Base-by-base conservation (phyloP, 73 alveolate species). In the Paramecium bursaria region DNA sequence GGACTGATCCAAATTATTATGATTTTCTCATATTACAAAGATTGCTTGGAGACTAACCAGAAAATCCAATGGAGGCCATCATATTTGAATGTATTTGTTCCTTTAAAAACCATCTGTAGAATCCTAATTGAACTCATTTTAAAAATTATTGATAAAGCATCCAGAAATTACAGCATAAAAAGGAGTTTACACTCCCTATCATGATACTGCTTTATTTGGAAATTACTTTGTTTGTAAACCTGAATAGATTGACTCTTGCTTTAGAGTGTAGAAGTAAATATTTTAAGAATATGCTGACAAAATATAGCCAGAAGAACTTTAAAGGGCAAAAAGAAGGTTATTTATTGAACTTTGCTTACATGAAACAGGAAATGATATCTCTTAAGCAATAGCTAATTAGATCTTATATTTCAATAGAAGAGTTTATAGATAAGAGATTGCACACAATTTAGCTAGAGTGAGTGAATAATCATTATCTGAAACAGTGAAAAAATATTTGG, bases 191-290 rank as follows among this genome's bases (percentile, higher is more conserved):
- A 85, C 91, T 49, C 97, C 98, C 21, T 94, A 92, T 87, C 67
- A 87, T 6, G 98, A 94, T 73, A 85, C 94, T 33, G 97, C 96
- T 33, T 48, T 94, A 13, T 94, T 92, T 75, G 98, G 98, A 4
- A 93, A 94, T 50, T 94, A 92, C 88, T 85, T 76, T 76, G 74
- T 53, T 25, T 75, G 46, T 23, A 46, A 87, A 53, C 73, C 61
- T 11, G 57, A 85, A 48, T 11, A 46, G 23, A 19, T 75, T 22
- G 86, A 87, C 21, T 53, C 55, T 35, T 44, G 79, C 75, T 26
- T 73, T 19, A 46, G 48, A 26, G 5, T 85, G 17, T 75, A 52
- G 21, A 74, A 57, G 17, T 31, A 73, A 7, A 57, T 85, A 51
- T 46, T 85, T 73, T 75, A 75, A 67, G 55, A 52, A 19, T 60